Evolutionary conservation across 495 filamentous ascomycete species (phyloP).

Genomic region (Penicillium steckii): DNA sequence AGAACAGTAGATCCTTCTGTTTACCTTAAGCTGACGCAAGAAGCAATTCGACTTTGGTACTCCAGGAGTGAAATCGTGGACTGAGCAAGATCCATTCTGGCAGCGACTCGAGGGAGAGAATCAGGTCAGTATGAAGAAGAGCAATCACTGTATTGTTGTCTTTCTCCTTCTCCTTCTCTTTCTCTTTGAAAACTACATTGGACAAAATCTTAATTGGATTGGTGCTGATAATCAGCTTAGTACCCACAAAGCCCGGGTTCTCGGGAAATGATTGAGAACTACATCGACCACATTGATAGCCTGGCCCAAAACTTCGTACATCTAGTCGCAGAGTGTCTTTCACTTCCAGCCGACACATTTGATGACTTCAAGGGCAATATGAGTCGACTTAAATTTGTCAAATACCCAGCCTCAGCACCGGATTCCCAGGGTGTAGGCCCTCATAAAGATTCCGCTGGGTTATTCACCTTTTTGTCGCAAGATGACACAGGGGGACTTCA

Average conservation of each 20-base stretch:
- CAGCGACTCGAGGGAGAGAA: conserved; percentile 45
- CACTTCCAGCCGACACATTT: conserved; percentile 70
- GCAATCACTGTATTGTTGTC: too few relatives aligned
- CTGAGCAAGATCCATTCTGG: conserved; percentile 76
- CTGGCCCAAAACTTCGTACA: conserved; percentile 73
- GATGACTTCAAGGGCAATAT: conserved; percentile 80
- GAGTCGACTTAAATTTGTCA: conserved; percentile 91
- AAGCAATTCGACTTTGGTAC: conserved; percentile 49
- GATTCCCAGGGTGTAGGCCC: conserved; percentile 78
- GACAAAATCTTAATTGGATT: too few relatives aligned
- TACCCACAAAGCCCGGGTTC: conserved; percentile 58
- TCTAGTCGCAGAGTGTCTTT: conserved; percentile 81
- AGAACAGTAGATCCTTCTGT: background rate
- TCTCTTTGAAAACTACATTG: too few relatives aligned
- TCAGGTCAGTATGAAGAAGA: conserved; percentile 33
- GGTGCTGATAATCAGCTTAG: too few relatives aligned
- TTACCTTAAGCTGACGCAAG: background rate
- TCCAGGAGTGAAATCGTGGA: conserved; percentile 31
- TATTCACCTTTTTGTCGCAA: conserved; percentile 46
- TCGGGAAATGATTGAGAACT: conserved; percentile 73
- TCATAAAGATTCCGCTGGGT: conserved; percentile 84
- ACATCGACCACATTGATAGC: conserved; percentile 68
- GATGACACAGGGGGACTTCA: conserved; percentile 56
- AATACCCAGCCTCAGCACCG: conserved; percentile 72
- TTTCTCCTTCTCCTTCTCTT: too few relatives aligned